A percentile compares a stretch with the other conserved stretches of the same genome.
These are phyloP conservation scores for Mediolabrus comicus DNA, from an alignment of 108 stramenopile species.

Conservation along the genomic window DNA sequence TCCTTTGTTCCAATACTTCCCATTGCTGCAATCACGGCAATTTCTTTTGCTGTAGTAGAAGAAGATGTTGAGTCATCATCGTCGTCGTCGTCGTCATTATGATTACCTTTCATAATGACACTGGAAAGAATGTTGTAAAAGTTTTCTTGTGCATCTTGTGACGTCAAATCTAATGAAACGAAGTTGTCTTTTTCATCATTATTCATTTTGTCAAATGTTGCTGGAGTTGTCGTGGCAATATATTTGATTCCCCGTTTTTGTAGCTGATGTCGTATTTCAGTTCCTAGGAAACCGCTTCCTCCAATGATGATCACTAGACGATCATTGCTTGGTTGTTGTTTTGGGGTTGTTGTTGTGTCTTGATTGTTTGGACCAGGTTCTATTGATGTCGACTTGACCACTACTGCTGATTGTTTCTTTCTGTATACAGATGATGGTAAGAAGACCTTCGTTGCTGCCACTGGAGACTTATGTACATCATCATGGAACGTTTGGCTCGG, in stretches of 20 bases:
- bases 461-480: no score
- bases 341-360: not conserved
- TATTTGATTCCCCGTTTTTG: not conserved
- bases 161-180: not conserved
- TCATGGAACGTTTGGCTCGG: no score
- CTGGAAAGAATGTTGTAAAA: not conserved
- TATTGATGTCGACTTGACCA: not conserved
- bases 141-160: not conserved
- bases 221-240: not conserved
- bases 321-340: not conserved
- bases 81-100: no score
- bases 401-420: no score
- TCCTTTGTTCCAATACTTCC: not conserved
- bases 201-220: not conserved
- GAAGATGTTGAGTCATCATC: no score
- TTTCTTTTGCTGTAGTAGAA: not conserved
- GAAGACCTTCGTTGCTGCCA: no score
- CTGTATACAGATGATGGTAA: no score
- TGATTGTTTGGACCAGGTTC: not conserved
- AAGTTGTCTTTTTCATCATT: not conserved
- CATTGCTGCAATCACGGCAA: constrained; percentile 1
- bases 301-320: not conserved
- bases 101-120: not conserved
- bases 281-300: not conserved
- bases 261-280: not conserved